A percentile compares a stretch with the other conserved stretches of the same genome.
Evolutionary conservation across 2,329 filamentous ascomycete genomes (phyloP).

Genomic region (Pyrenochaeta sp.): DNA sequence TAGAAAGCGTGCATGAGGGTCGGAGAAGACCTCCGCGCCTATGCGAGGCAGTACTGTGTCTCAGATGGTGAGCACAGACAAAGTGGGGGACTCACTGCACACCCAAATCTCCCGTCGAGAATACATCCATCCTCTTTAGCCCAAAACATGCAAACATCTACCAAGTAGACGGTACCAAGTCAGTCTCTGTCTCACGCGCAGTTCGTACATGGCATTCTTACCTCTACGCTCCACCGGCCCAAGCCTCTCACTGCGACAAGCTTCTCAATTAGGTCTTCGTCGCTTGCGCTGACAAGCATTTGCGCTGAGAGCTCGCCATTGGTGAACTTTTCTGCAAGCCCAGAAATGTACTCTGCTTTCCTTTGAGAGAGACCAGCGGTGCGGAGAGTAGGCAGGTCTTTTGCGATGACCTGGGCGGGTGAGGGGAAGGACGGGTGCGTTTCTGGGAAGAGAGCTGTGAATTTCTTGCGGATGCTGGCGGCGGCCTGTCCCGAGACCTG

Average conservation of each 20-base stretch:
- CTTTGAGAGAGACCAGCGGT: constrained; percentile 89
- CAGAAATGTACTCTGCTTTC: constrained; percentile 94
- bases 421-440: constrained; percentile 69
- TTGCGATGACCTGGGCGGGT: constrained; percentile 74
- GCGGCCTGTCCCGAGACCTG: constrained; percentile 88
- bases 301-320: constrained; percentile 76
- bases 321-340: constrained; percentile 82
- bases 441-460: constrained; percentile 61
- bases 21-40: background rate
- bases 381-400: constrained; percentile 71
- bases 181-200: no score
- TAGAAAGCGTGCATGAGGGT: background rate
- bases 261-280: constrained; percentile 84
- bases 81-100: constrained; percentile 71
- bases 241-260: constrained; percentile 87
- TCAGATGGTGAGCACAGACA: background rate
- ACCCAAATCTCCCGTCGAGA: constrained; percentile 89
- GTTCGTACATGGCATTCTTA: no score
- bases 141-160: constrained; percentile 90
- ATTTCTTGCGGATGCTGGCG: constrained; percentile 81
- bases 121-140: constrained; percentile 94
- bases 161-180: no score
- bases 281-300: constrained; percentile 79
- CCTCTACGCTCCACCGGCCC: constrained; percentile 83
- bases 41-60: background rate